These are phyloP conservation scores for Geotrichum bryndzae DNA, from an alignment of 1,139 yeast genomes.

Conservation along the genomic window DNA sequence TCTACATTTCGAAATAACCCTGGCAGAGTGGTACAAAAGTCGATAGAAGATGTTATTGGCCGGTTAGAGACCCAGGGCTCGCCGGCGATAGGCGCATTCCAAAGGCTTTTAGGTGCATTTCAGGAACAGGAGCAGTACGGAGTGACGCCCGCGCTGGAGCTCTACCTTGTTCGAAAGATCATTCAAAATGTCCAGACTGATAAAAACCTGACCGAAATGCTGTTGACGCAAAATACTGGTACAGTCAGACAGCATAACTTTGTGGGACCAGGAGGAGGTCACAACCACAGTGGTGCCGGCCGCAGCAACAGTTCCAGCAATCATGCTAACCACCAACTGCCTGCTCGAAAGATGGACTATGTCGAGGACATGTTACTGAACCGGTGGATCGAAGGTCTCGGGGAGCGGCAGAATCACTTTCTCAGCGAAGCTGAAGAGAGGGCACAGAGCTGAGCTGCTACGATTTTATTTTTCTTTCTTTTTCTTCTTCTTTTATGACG, in stretches of 20 bases:
- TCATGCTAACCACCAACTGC: background rate
- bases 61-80: constrained; percentile 19
- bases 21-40: constrained; percentile 13
- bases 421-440: background rate
- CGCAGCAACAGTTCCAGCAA: constrained; percentile 9
- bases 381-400: constrained; percentile 42
- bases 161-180: constrained; percentile 24
- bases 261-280: background rate
- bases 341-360: constrained; percentile 41
- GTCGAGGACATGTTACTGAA: constrained; percentile 44
- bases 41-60: constrained; percentile 22
- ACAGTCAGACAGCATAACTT: background rate
- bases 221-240: constrained; percentile 4
- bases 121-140: constrained; percentile 16
- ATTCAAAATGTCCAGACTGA: constrained; percentile 21
- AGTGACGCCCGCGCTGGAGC: constrained; percentile 22
- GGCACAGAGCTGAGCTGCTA: background rate
- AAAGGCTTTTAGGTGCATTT: constrained; percentile 15
- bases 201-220: constrained; percentile 10
- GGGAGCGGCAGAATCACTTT: constrained; percentile 6
- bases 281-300: background rate
- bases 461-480: background rate
- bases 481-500: background rate
- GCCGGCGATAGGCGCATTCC: constrained; percentile 15
- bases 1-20: constrained; percentile 15